Percentiles rank a stretch among this genome's conserved stretches.
Conservation (phyloP, 2,329 filamentous ascomycete species). For the Hypoxylon sp. region DNA sequence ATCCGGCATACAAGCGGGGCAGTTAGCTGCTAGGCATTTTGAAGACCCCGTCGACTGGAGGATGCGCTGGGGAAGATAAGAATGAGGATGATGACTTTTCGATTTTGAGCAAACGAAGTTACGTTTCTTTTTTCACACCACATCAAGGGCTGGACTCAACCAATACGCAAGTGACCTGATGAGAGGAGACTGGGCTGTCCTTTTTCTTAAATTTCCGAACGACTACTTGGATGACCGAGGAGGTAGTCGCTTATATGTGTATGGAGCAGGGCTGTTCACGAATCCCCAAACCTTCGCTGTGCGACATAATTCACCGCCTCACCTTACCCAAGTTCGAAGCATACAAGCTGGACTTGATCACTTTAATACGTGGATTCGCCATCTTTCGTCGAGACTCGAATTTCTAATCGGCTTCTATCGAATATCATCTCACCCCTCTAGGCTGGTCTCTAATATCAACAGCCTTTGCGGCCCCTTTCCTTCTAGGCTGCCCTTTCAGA, state of each 20-base stretch:
- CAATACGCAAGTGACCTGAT: neutral
- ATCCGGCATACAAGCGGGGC: neutral
- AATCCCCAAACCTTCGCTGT: neutral
- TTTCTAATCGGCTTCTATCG: constrained; percentile 3
- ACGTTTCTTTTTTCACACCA: constrained; percentile 9
- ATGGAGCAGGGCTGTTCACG: neutral
- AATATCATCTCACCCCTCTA: neutral
- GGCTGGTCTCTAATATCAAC: neutral
- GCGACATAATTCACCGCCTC: neutral
- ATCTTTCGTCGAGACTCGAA: neutral
- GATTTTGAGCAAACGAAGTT: neutral
- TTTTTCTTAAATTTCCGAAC: constrained; percentile 1
- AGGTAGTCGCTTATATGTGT: neutral
- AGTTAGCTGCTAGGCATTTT: neutral
- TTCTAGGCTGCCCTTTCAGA: neutral
- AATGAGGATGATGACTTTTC: neutral
- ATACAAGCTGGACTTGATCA: neutral
- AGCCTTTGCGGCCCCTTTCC: neutral
- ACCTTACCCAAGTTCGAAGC: neutral
- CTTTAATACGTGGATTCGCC: neutral
- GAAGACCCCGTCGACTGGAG: neutral
- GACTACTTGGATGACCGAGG: neutral
- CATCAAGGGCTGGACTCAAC: neutral
- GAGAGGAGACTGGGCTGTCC: neutral
- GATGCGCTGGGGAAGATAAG: constrained; percentile 10